A percentile compares a stretch with the other conserved stretches of the same genome.
Conservation (phyloP, 805 yeast genomes). For the Candida loeiensis region DNA sequence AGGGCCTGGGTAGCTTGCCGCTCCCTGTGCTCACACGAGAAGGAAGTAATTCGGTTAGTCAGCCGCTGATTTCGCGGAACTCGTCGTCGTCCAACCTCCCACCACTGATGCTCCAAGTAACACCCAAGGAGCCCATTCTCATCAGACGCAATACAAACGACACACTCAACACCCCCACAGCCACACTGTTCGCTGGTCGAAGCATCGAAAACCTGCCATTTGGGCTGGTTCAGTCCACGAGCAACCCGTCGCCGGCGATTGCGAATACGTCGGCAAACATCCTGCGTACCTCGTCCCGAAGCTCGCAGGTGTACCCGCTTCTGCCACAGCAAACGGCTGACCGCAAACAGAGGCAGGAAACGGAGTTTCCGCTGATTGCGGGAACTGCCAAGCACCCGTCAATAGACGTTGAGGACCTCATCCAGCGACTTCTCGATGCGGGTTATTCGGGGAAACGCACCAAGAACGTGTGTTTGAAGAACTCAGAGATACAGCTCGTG, state of each 20-base stretch:
- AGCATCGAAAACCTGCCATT: constrained; percentile 11
- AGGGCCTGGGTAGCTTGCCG: constrained; percentile 10
- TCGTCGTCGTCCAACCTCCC: constrained; percentile 38
- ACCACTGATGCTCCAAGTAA: constrained; percentile 65
- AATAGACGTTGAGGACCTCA: constrained; percentile 76
- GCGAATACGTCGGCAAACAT: constrained; percentile 9
- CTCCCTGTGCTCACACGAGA: constrained; percentile 5
- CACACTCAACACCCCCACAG: constrained; percentile 9
- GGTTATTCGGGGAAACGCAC: constrained; percentile 95
- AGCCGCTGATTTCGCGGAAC: constrained; percentile 1
- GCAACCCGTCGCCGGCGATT: constrained; percentile 14
- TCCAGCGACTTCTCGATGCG: constrained; percentile 88
- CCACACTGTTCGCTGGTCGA: constrained; percentile 7
- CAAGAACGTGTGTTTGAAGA: constrained; percentile 81
- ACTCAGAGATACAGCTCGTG: constrained; percentile 80
- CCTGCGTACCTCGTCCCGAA: constrained; percentile 22
- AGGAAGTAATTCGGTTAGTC: neutral
- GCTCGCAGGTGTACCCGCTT: constrained; percentile 20
- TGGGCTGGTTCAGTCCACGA: constrained; percentile 12
- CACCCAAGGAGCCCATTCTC: constrained; percentile 72
- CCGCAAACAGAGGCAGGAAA: constrained; percentile 1
- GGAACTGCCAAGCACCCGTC: constrained; percentile 9
- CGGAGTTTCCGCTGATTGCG: neutral
- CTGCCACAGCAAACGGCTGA: constrained; percentile 16
- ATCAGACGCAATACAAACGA: constrained; percentile 50